phyloP scores from a whole-genome alignment of 2,329 filamentous ascomycete species.

The Fusarium metavorans region DNA sequence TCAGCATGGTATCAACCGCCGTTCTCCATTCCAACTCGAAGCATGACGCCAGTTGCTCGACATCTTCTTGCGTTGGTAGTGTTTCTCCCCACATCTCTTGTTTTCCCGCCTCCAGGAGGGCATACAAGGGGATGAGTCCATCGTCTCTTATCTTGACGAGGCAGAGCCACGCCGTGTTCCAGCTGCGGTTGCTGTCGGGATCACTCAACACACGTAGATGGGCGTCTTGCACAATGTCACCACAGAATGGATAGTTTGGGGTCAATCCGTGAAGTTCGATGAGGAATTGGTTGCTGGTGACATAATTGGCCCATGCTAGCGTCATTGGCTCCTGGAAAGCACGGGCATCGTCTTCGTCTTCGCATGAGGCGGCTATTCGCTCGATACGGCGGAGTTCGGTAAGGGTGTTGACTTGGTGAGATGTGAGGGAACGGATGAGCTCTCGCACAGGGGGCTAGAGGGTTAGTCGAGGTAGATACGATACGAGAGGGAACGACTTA shows the following conservation, averaged over 20 bases:
- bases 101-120: conserved; percentile 69
- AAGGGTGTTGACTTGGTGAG: conserved; percentile 79
- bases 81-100: conserved; percentile 78
- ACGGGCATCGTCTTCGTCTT: conserved; percentile 69
- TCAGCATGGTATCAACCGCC: conserved; percentile 74
- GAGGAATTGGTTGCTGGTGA: conserved; percentile 76
- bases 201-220: conserved; percentile 73
- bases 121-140: conserved; percentile 71
- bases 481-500: neutral
- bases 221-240: conserved; percentile 73
- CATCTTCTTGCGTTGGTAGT: conserved; percentile 66
- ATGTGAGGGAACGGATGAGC: conserved; percentile 72
- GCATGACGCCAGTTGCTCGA: conserved; percentile 69
- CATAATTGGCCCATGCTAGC: conserved; percentile 77
- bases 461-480: neutral
- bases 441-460: conserved; percentile 67
- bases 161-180: conserved; percentile 82
- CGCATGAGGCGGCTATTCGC: conserved; percentile 69
- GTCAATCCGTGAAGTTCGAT: conserved; percentile 78
- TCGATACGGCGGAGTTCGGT: conserved; percentile 80
- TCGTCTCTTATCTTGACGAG: conserved; percentile 74
- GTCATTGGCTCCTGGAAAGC: conserved; percentile 75
- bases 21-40: conserved; percentile 76
- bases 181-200: conserved; percentile 75
- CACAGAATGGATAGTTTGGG: conserved; percentile 74